Evolutionary conservation across 2,329 filamentous ascomycete genomes (phyloP).

Genomic region (Thielaviopsis punctulata): DNA sequence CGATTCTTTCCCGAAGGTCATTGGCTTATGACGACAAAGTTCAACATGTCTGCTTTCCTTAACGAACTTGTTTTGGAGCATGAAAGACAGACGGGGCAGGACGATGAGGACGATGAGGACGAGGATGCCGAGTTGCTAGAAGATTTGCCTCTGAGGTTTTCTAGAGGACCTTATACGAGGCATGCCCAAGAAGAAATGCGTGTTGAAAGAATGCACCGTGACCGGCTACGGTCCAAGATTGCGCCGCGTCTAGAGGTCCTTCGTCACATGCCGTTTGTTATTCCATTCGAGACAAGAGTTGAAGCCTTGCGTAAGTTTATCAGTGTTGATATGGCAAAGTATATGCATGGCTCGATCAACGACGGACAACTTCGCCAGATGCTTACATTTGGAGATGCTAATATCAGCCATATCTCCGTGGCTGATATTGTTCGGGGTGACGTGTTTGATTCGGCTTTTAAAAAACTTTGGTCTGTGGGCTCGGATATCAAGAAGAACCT

Average conservation of each 20-base stretch:
- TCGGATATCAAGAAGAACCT: constrained; percentile 86
- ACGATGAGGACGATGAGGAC: constrained; percentile 22
- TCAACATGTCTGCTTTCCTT: constrained; percentile 82
- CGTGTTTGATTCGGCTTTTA: constrained; percentile 73
- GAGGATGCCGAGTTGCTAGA: constrained; percentile 21
- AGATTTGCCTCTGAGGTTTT: background rate
- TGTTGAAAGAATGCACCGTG: constrained; percentile 34
- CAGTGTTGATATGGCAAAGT: constrained; percentile 48
- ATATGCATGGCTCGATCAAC: constrained; percentile 35
- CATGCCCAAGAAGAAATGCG: background rate
- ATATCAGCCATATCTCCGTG: constrained; percentile 50
- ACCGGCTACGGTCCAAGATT: constrained; percentile 58
- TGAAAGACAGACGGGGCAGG: constrained; percentile 49
- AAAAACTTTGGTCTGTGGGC: constrained; percentile 64
- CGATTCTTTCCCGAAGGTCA: constrained; percentile 68
- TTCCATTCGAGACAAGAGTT: constrained; percentile 81
- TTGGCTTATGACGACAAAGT: constrained; percentile 81
- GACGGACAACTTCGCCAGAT: constrained; percentile 15
- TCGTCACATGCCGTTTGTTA: constrained; percentile 91
- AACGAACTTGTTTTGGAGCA: constrained; percentile 76
- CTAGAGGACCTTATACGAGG: background rate
- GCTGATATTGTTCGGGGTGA: constrained; percentile 58
- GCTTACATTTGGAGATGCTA: background rate
- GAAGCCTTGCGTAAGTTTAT: constrained; percentile 90
- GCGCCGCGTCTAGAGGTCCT: constrained; percentile 79